Evolutionary conservation across 1,139 yeast species (phyloP), one percentile per base, ranked within the genome.

Genomic region (Suhomyces wounanorum): DNA sequence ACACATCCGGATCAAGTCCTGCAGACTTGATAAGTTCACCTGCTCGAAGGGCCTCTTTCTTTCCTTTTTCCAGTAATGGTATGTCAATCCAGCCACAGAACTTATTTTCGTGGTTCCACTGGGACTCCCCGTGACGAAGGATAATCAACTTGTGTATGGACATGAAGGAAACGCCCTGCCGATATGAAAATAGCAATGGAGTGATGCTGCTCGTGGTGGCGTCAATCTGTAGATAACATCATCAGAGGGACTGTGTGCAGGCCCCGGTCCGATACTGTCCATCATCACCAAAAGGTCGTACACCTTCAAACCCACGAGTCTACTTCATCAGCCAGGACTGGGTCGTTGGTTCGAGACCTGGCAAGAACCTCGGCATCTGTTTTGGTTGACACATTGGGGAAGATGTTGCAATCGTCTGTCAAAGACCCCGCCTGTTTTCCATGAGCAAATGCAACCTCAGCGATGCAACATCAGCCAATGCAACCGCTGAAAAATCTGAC

Each of bases 51-150:
- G 95, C 95, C 62, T 87, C 94, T 10, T 68, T 58, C 53, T 75
- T 68, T 2, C 96, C 95, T 54, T 79, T 79, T 1, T 70, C 77
- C 4, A 89, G 81, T 50, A 87, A 68, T 37, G 79, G 79, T 10
- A 87, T 82, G 66, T 88, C 94, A n/a, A 85, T 78, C 96, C 96
- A 88, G 1, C 96, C 96, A 61, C 94, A 86, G 64, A 88, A 88
- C 55, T 79, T 75, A 63, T 86, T 83, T 49, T 79, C 81, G 57
- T 85, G 81, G 62, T 88, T 88, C 80, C 89, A 82, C 61, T 83
- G 81, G 17, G 89, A 83, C 61, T 87, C 88, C 2, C 96, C 96
- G 62, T 88, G 95, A 59, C 96, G 79, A 40, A 84, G 74, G 8
- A 84, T 72, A 6, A 84, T 73, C 21, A 84, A 66, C 50, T 73